Conservation (phyloP, 805 yeast genomes). For the Candida glaebosa region DNA sequence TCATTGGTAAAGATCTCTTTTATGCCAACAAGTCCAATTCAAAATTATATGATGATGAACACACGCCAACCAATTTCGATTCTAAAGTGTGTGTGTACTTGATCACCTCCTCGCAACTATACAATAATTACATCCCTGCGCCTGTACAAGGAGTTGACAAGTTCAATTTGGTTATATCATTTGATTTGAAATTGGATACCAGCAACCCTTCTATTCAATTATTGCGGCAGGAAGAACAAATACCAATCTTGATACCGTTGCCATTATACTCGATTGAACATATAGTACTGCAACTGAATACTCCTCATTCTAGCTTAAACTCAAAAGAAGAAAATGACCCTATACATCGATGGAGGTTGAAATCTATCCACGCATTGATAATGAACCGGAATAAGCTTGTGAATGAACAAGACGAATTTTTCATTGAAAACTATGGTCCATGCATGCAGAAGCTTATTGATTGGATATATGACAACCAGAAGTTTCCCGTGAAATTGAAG, state of each 20-base stretch:
- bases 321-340: constrained; percentile 17
- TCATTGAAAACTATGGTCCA: constrained; percentile 24
- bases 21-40: constrained; percentile 69
- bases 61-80: constrained; percentile 4
- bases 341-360: constrained; percentile 29
- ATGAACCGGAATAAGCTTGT: constrained; percentile 26
- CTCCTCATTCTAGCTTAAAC: constrained; percentile 16
- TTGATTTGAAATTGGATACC: constrained; percentile 31
- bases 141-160: constrained; percentile 14
- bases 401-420: constrained; percentile 17
- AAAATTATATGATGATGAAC: constrained; percentile 45
- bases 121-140: constrained; percentile 26
- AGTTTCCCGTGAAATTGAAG: constrained; percentile 16
- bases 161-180: constrained; percentile 33
- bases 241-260: constrained; percentile 35
- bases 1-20: constrained; percentile 66
- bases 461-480: constrained; percentile 27
- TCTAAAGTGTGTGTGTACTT: constrained; percentile 21
- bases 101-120: constrained; percentile 31
- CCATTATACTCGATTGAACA: constrained; percentile 35
- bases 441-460: constrained; percentile 19
- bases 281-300: constrained; percentile 17
- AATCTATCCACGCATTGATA: constrained; percentile 25
- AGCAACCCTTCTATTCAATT: constrained; percentile 35
- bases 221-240: constrained; percentile 19